Conservation (phyloP, 345 rosid genomes). For the Rhodamnia argentea region DNA sequence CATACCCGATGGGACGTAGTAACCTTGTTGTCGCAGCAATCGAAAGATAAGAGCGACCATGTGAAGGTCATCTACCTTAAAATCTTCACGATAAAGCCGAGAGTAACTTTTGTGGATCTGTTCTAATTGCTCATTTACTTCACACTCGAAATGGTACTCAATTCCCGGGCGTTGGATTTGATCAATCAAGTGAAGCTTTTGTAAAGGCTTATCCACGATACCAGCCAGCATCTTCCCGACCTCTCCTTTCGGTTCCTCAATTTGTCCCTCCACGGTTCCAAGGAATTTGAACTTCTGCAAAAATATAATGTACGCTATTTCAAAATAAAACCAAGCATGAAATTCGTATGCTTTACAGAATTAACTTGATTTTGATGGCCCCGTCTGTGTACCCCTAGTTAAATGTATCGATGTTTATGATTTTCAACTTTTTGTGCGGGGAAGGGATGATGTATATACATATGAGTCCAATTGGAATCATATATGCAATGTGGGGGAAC, state of each 20-base stretch:
- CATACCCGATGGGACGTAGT: neutral
- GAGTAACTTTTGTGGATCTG: neutral
- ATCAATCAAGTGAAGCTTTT: slow-evolving; percentile 11
- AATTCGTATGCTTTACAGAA: neutral
- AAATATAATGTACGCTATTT: neutral
- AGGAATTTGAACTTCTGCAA: neutral
- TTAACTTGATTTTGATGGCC: neutral
- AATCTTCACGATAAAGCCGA: neutral
- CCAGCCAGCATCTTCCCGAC: neutral
- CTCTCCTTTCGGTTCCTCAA: slow-evolving; percentile 1
- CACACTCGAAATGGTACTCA: slow-evolving; percentile 25
- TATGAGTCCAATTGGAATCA: neutral
- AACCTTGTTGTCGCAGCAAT: neutral
- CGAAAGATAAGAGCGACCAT: neutral
- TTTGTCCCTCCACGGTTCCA: neutral
- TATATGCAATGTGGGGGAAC: neutral
- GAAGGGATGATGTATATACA: neutral
- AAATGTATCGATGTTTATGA: neutral
- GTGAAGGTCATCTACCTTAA: neutral
- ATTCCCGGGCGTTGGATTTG: slow-evolving; percentile 22
- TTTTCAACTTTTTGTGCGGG: neutral
- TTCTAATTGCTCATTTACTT: slow-evolving; percentile 15
- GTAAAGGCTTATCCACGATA: neutral
- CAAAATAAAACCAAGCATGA: neutral
- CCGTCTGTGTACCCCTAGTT: neutral